Evolutionary conservation across 106 monocot species (phyloP).

Genomic region (Phalaenopsis aphrodite): DNA sequence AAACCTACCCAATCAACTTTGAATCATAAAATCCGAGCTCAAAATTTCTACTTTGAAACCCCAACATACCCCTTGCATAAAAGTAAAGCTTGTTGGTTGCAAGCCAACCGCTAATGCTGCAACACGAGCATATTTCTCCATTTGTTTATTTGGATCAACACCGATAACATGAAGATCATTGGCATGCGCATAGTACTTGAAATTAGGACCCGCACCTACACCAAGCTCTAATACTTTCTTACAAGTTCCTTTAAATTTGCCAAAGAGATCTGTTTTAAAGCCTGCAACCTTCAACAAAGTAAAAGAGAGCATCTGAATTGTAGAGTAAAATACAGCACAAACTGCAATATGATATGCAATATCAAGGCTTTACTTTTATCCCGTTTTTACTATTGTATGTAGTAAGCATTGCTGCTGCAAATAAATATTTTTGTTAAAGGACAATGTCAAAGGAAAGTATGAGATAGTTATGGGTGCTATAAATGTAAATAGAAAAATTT

Average conservation of each 20-base stretch:
- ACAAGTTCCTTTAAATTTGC: conserved; percentile 18
- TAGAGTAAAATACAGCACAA: not conserved
- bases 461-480: too few species aligned
- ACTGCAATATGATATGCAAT: not conserved
- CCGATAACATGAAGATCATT: conserved; percentile 40
- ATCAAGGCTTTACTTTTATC: not conserved
- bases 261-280: conserved; percentile 60
- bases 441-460: not conserved
- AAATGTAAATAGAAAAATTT: too few species aligned
- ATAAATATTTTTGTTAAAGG: not conserved
- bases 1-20: too few species aligned
- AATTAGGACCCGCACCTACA: conserved; percentile 81
- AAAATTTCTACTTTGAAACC: not conserved
- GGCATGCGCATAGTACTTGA: conserved; percentile 62
- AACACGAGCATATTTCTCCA: conserved; percentile 69
- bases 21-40: not conserved
- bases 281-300: conserved; percentile 49
- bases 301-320: not conserved
- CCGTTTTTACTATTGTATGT: not conserved
- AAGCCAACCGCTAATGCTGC: conserved; percentile 49
- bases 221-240: conserved; percentile 78
- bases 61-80: conserved; percentile 54
- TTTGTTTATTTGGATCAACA: conserved; percentile 72
- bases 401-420: not conserved
- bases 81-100: conserved; percentile 45